These are phyloP conservation scores for Hypoxylon sp. DNA, from an alignment of 2,329 filamentous ascomycete species.

Conservation along the genomic window DNA sequence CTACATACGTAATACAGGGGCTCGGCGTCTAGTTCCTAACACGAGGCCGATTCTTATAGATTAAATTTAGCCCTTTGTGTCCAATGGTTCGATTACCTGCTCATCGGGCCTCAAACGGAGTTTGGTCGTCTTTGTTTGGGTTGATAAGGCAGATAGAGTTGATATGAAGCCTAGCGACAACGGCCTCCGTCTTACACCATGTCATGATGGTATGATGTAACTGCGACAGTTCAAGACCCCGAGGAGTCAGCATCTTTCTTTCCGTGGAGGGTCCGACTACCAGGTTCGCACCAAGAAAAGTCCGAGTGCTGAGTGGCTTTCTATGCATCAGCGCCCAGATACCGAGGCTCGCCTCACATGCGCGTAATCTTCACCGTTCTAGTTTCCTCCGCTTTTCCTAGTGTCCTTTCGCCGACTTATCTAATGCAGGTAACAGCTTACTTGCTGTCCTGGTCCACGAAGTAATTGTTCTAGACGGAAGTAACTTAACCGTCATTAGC, in stretches of 20 bases:
- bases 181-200: constrained; percentile 1
- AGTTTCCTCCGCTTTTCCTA: neutral
- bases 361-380: neutral
- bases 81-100: constrained; percentile 9
- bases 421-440: neutral
- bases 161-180: neutral
- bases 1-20: constrained; percentile 29
- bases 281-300: neutral
- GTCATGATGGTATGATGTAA: constrained; percentile 5
- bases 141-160: neutral
- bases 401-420: neutral
- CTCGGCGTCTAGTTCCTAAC: constrained; percentile 18
- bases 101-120: constrained; percentile 3
- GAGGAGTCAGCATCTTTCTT: constrained; percentile 1
- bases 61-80: constrained; percentile 14
- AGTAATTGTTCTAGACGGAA: neutral
- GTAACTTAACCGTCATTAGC: neutral
- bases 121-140: neutral
- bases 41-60: constrained; percentile 20
- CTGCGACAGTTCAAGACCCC: neutral
- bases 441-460: neutral
- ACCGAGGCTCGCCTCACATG: neutral
- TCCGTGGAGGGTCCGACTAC: neutral
- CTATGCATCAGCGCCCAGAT: neutral
- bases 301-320: constrained; percentile 7